These are phyloP conservation scores for Thelephora ganbajun DNA, from an alignment of 768 basidiomycete genomes.

Conservation along the genomic window DNA sequence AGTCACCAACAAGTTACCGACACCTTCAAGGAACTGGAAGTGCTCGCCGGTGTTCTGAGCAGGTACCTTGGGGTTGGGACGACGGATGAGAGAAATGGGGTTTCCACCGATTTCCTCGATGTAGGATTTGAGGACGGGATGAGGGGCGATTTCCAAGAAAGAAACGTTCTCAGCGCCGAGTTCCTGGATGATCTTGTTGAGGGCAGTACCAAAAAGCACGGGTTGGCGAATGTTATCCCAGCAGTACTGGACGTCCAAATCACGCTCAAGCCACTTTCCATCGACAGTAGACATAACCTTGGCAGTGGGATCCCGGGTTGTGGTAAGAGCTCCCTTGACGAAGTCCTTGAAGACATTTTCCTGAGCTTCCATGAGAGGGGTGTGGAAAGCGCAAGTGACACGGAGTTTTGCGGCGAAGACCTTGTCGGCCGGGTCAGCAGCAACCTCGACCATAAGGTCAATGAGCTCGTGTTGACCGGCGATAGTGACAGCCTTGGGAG, in stretches of 20 bases:
- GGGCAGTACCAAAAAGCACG: conserved; percentile 20
- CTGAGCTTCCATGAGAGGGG: conserved; percentile 20
- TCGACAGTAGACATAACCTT: conserved; percentile 24
- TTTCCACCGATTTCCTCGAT: conserved; percentile 22
- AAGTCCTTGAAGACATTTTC: conserved; percentile 18
- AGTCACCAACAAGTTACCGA: conserved; percentile 16
- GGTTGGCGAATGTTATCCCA: conserved; percentile 24
- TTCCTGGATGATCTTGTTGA: conserved; percentile 18
- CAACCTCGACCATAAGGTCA: conserved; percentile 18
- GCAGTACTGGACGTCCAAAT: conserved; percentile 15
- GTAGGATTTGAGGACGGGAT: conserved; percentile 21
- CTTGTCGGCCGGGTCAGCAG: conserved; percentile 14
- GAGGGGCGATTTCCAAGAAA: conserved; percentile 20
- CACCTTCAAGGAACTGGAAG: conserved; percentile 19
- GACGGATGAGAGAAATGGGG: conserved; percentile 16
- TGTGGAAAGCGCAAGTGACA: conserved; percentile 20
- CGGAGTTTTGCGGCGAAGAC: conserved; percentile 17
- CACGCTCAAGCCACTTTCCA: conserved; percentile 18
- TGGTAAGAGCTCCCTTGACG: background rate
- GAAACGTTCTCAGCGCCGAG: conserved; percentile 15
- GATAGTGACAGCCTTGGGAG: conserved; percentile 22
- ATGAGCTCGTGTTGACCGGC: conserved; percentile 19
- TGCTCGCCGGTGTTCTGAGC: conserved; percentile 20
- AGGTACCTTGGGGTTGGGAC: conserved; percentile 18
- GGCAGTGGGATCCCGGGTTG: conserved; percentile 7